Conservation (phyloP, 805 yeast species). For the Saccharomycopsis guyanensis region DNA sequence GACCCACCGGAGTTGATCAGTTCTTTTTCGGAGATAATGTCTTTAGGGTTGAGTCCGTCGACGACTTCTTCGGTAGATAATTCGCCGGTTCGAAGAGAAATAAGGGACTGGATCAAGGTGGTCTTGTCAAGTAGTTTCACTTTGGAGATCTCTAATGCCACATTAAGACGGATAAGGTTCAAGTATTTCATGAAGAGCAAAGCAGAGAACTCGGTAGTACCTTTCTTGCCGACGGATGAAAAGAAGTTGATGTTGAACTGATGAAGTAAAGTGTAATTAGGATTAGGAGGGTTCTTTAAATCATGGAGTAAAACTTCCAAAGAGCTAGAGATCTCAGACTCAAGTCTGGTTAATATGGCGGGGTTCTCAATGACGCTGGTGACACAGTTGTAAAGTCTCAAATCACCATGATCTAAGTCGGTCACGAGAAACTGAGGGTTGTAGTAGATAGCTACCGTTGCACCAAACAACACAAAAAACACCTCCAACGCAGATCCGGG, state of each 20-base stretch:
- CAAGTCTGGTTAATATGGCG: constrained; percentile 9
- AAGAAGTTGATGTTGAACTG: constrained; percentile 8
- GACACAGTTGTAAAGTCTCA: constrained; percentile 6
- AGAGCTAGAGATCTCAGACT: constrained; percentile 12
- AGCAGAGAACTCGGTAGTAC: constrained; percentile 18
- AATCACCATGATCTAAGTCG: neutral
- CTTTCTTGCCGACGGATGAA: neutral
- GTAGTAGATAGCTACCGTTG: constrained; percentile 9
- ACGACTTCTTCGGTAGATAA: neutral
- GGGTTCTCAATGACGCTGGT: constrained; percentile 5
- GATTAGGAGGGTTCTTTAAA: neutral
- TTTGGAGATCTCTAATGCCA: constrained; percentile 10
- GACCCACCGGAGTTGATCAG: neutral
- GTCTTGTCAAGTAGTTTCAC: neutral
- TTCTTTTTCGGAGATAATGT: neutral
- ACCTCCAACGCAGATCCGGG: neutral
- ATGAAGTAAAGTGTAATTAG: constrained; percentile 8
- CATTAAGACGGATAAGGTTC: constrained; percentile 14
- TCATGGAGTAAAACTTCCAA: constrained; percentile 12
- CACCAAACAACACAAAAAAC: constrained; percentile 17
- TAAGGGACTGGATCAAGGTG: constrained; percentile 16
- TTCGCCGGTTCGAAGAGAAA: constrained; percentile 12
- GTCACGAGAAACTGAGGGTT: constrained; percentile 5
- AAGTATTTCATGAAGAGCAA: constrained; percentile 18
- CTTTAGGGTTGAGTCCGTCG: neutral